A percentile compares a stretch with the other conserved stretches of the same genome.
Conservation (phyloP, 495 filamentous ascomycete genomes). For the Penicillium malachiteum region DNA sequence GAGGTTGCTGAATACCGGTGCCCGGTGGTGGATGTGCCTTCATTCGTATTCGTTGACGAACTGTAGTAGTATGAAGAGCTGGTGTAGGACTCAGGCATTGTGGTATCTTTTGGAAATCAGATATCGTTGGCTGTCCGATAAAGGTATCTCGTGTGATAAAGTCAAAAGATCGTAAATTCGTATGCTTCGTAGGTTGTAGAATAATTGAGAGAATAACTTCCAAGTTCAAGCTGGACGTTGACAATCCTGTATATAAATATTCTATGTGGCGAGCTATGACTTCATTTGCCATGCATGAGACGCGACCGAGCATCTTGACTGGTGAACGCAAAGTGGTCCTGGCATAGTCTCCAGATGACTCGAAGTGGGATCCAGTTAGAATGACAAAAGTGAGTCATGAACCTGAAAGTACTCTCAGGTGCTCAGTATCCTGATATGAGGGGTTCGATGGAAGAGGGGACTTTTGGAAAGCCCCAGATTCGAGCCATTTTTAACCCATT, state of each 20-base stretch:
- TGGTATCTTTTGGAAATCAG: not conserved
- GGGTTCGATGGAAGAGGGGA: not conserved
- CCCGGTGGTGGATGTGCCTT: constrained; percentile 27
- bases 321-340: constrained; percentile 1
- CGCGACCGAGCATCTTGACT: constrained; percentile 1
- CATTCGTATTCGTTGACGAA: constrained; percentile 27
- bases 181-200: not conserved
- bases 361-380: constrained; percentile 2
- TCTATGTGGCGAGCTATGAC: constrained; percentile 13
- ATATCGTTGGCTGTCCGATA: no score
- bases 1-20: constrained; percentile 38
- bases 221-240: no score
- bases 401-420: not conserved
- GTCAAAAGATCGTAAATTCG: not conserved
- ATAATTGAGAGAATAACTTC: no score
- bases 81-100: constrained; percentile 26
- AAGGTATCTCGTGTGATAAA: no score
- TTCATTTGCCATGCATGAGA: constrained; percentile 7
- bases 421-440: not conserved
- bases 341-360: not conserved
- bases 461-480: no score
- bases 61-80: constrained; percentile 35
- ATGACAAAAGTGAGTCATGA: not conserved
- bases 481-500: no score
- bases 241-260: not conserved